Base-by-base conservation (phyloP, 1,284 basidiomycete genomes). In the Leccinum griseonigrum region DNA sequence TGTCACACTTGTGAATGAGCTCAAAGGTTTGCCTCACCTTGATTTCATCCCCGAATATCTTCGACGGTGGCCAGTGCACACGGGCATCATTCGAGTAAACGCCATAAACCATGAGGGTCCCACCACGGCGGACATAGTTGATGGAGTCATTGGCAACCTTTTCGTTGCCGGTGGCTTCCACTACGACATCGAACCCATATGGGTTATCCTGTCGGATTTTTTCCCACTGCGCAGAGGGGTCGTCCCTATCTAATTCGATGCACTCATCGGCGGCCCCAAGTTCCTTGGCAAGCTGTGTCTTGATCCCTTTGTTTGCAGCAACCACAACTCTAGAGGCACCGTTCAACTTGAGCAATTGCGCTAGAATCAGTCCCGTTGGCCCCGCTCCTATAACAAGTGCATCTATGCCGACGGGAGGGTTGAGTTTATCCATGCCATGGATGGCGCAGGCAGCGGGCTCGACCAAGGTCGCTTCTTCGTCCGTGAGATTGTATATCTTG, bases 391-490 rank as follows among this genome's bases (percentile, higher is more conserved):
- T 81, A 62, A 94, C 77, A 38, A 95, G 81, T 8, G 85, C 89
- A 61, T 91, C 88, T 54, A 87, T 78, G 51, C 93, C 92, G 64
- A 92, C 87, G 13, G 87, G 81, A 52, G 89, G 84, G 60, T 83
- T 81, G 59, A 95, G 82, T 73, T 91, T 91, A 78, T 94, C 92
- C 62, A 93, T 81, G 16, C 92, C 92, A 75, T 94, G 91, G 59
- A 95, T 84, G 14, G 92, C 92, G 74, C 92, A 95, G 32, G 91
- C 87, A 4, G 92, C 88, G 13, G 92, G 92, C 75, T 95, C 92
- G 46, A 94, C 78, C 34, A 94, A 82, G 4, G 90, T 93, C 1
- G 92, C 88, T 71, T 95, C 91, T 74, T 91, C 88, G 68, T 93
- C 91, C 10, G 86, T 83, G 50, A 94, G 81, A 76, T 93, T 93